A percentile compares a stretch with the other conserved stretches of the same genome.
Evolutionary conservation across 805 yeast species (phyloP).

Genomic region (baker's yeast (Saccharomyces cerevisiae)): DNA sequence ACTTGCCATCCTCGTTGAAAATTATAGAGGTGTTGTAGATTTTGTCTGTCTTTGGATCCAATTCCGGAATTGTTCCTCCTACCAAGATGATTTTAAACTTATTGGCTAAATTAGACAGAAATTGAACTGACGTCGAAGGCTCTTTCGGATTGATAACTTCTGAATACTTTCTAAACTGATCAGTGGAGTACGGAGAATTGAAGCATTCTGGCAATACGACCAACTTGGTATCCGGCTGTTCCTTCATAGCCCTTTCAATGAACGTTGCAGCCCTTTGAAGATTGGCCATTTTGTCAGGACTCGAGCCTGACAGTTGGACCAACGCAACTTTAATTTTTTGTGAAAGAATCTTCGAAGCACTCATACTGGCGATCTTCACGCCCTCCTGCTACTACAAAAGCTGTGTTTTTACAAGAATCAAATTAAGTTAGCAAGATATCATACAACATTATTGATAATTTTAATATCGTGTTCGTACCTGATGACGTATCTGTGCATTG

Average conservation of each 20-base stretch:
- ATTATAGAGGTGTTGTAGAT: conserved; percentile 68
- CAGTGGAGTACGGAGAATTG: conserved; percentile 89
- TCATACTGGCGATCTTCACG: not conserved
- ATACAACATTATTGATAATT: not conserved
- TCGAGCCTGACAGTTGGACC: conserved; percentile 69
- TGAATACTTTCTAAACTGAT: conserved; percentile 78
- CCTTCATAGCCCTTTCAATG: conserved; percentile 51
- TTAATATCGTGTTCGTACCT: not conserved
- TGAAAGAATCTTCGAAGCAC: conserved; percentile 11
- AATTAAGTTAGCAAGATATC: not conserved
- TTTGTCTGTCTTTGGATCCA: conserved; percentile 45
- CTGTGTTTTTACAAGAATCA: not conserved
- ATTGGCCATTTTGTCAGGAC: conserved; percentile 67
- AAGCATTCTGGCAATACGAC: conserved; percentile 92
- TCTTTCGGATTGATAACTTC: conserved; percentile 77
- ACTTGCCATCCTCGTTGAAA: conserved; percentile 61
- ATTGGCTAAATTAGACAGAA: conserved; percentile 60
- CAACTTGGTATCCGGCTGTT: conserved; percentile 57
- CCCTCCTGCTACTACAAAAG: not conserved
- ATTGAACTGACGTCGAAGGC: conserved; percentile 43
- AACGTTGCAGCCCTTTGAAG: conserved; percentile 56
- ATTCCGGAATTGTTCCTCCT: conserved; percentile 92
- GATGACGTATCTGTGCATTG: not conserved
- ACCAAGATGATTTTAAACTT: conserved; percentile 55
- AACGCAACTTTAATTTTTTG: conserved; percentile 71